A percentile compares a stretch with the other conserved stretches of the same genome.
Evolutionary conservation across 371 early-diverging fungal species (phyloP).

Genomic region (Mucor indicus): DNA sequence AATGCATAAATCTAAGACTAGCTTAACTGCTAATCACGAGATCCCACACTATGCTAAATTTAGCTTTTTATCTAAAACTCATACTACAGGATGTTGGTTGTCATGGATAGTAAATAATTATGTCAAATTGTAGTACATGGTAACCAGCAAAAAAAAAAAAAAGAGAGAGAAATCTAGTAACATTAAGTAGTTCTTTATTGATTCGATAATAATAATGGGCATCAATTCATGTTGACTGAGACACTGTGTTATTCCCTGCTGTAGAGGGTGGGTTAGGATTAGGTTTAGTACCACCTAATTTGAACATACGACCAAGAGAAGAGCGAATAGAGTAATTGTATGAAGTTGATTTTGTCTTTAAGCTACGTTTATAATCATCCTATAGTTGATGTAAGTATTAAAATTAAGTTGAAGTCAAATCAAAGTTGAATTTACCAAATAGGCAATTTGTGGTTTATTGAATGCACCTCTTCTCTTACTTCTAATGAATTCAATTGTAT

Average conservation of each 20-base stretch:
- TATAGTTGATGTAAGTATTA: slow-evolving; percentile 1
- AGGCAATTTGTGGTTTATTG: slow-evolving; percentile 81
- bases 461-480: slow-evolving; percentile 81
- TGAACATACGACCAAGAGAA: slow-evolving; percentile 40
- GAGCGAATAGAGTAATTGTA: slow-evolving; percentile 32
- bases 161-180: too few relatives aligned
- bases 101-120: too few relatives aligned
- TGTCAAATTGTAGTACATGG: too few relatives aligned
- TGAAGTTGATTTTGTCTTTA: slow-evolving; percentile 36
- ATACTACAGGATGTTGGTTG: too few relatives aligned
- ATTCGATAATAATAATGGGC: not conserved
- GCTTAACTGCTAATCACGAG: too few relatives aligned
- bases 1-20: too few relatives aligned
- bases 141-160: too few relatives aligned
- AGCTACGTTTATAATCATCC: slow-evolving; percentile 40
- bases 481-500: slow-evolving; percentile 78
- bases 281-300: slow-evolving; percentile 23
- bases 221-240: slow-evolving; percentile 25
- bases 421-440: slow-evolving; percentile 19
- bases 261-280: slow-evolving; percentile 5
- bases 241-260: slow-evolving; percentile 5
- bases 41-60: too few relatives aligned
- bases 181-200: too few relatives aligned
- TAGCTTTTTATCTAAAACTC: too few relatives aligned
- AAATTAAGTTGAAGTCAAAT: not conserved